Evolutionary conservation across 2,329 filamentous ascomycete genomes (phyloP), one percentile per base, ranked within the genome.

Genomic region (Ophiostoma triangulosporum): DNA sequence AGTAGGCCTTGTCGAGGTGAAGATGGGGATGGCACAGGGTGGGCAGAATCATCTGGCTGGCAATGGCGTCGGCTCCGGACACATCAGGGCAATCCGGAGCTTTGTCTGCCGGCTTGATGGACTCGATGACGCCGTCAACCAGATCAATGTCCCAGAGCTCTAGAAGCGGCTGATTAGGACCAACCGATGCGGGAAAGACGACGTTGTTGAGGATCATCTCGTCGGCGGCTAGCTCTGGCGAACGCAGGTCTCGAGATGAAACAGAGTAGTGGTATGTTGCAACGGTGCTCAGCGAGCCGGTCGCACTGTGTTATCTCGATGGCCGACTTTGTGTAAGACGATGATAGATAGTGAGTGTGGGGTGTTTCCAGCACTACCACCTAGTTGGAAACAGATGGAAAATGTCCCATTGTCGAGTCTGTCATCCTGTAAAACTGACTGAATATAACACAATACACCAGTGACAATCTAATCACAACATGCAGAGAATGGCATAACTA

Each of bases 11-110:
- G 65, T 88, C 84, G 27, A 88, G 71, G 62, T 88, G 84, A 50
- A 88, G 77, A 59, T 88, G 84, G 7, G 84, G 82, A 62, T 88
- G 84, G 59, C 82, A 86, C 3, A 88, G 72, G 3, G 68, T 48
- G 6, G 68, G 66, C 6, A 70, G 58, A 2, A 70, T 54, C 15
- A 70, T 61, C 24, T 57, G 61, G 5, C 52, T 54, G 31, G 46
- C 48, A 4, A 55, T 14, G 50, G 22, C 26, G 35, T 40, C 45
- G 20, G 35, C 36, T 26, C 35, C 12, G 6, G 22, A 33, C 22
- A 24, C 20, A 5, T 24, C 38, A 24, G 5, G 6, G 11, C 9
- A 24, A 17, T 27, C 20, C 3, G 15, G n/a, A 5, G n/a, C 0
- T 2, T 9, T 24, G 2, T 24, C 29, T 11, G 53, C 26, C 40